phyloP scores from a whole-genome alignment of 305 asterid species.

The Petunia hybrid region DNA sequence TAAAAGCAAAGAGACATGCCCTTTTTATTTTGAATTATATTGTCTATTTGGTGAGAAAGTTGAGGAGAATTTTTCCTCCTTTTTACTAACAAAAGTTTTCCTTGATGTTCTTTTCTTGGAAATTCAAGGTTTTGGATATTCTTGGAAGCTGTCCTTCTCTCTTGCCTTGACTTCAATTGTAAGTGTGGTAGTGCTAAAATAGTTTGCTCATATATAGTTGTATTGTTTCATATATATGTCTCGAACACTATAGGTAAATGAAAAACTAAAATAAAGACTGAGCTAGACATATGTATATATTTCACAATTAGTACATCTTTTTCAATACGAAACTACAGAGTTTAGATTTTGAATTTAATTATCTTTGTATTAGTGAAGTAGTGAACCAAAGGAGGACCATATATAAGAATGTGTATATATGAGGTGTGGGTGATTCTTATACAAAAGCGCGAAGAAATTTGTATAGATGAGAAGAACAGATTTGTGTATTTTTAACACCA shows the following conservation, averaged over 20 bases:
- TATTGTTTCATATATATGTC: neutral
- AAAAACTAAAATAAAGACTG: no score
- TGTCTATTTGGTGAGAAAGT: neutral
- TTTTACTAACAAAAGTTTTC: neutral
- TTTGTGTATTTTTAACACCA: no score
- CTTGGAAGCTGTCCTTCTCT: neutral
- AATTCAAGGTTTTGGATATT: slow-evolving; percentile 18
- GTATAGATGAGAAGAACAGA: no score
- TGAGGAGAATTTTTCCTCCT: neutral
- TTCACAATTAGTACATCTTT: no score
- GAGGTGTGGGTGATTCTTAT: no score
- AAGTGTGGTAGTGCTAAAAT: neutral
- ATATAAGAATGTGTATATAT: no score
- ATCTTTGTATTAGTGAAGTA: no score
- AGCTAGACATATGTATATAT: no score
- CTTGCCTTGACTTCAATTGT: neutral
- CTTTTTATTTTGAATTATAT: neutral
- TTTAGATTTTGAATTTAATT: no score
- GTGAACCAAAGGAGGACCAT: no score
- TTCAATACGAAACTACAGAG: no score
- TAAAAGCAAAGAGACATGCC: neutral
- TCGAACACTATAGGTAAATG: neutral
- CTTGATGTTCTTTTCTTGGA: slow-evolving; percentile 1
- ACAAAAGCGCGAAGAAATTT: no score
- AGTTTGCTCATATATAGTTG: neutral